These are phyloP conservation scores for Leishmania braziliensis DNA, from an alignment of 208 protist species.

Conservation along the genomic window DNA sequence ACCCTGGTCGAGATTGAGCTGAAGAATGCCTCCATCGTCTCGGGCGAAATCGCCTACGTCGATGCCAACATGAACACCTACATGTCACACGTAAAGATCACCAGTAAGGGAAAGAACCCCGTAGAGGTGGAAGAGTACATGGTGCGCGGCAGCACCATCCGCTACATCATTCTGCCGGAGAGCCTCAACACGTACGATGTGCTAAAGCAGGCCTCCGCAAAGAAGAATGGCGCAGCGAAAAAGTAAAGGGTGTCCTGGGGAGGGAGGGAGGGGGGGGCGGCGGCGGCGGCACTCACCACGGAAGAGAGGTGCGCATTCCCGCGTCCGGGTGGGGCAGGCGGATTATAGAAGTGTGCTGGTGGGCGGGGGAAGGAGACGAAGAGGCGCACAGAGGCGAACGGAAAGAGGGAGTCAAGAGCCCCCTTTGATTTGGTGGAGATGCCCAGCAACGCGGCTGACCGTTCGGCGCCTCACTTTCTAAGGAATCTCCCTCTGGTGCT, in stretches of 20 bases:
- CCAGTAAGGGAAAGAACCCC: slow-evolving; percentile 95
- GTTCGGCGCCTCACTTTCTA: neutral
- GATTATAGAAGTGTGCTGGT: too few relatives aligned
- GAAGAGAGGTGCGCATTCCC: neutral
- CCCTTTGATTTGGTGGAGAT: neutral
- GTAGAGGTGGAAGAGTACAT: slow-evolving; percentile 95
- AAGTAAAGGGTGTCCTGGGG: neutral
- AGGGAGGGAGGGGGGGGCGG: neutral
- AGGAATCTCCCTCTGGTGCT: neutral
- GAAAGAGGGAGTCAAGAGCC: too few relatives aligned
- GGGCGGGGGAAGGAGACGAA: neutral
- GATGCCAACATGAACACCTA: slow-evolving; percentile 98
- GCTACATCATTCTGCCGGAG: slow-evolving; percentile 98
- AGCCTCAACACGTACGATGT: slow-evolving; percentile 95
- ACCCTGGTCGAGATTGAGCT: slow-evolving; percentile 98
- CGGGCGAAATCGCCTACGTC: slow-evolving; percentile 82
- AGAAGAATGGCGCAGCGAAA: slow-evolving; percentile 17
- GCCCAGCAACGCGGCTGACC: neutral
- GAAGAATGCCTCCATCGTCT: slow-evolving; percentile 98
- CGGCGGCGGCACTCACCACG: too few relatives aligned
- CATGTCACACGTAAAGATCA: slow-evolving; percentile 98
- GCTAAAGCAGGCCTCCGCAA: slow-evolving; percentile 57
- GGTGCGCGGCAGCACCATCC: slow-evolving; percentile 98
- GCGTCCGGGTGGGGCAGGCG: too few relatives aligned
- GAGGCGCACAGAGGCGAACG: neutral